Base-by-base conservation (phyloP, 2,329 filamentous ascomycete species). In the Xylariaceae sp. region DNA sequence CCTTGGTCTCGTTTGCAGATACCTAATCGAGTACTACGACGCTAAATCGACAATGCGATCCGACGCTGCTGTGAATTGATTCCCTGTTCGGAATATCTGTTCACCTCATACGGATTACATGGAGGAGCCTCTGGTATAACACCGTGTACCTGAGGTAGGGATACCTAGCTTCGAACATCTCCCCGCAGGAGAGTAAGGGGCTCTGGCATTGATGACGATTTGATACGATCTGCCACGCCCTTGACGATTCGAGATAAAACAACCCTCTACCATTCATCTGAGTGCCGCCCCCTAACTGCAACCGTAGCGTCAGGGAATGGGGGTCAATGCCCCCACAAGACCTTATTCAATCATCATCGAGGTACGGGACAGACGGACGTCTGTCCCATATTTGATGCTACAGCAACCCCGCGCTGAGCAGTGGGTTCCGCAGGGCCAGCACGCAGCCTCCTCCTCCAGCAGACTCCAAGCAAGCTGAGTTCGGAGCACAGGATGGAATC, bases 1-100 rank as follows among this genome's bases (percentile, higher is more conserved):
- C 35, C 48, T 51, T 51, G 50, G 61, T 57, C 59, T 63, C 61
- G 55, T 59, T 51, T 41, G 9, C 37, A 13, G 13, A 10, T 41
- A 41, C 37, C 11, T 41, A 13, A 41, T 41, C 37, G 37, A 41
- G 11, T 41, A 7, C 37, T 3, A 41, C 37, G 37, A 41, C 11
- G 37, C 23, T 41, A 41, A 13, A 8, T 8, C 8, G 8, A 41
- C 9, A 41, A 41, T 13, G 8, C 37, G 37, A 61, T 62, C 37
- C 37, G 37, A 41, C 37, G 37, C 11, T 41, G 37, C 37, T 3
- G 8, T 41, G 37, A 41, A 41, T 41, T 30, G 23, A 5, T 30
- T 30, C 23, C 23, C 23, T 30, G 23, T 30, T 30, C 5, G 23
- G 23, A 30, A 30, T 30, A 30, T 5, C 23, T 30, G 23, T 30